A percentile compares a stretch with the other conserved stretches of the same genome.
Evolutionary conservation across 2,329 filamentous ascomycete species (phyloP).

Genomic region (Penicillium psychrosexuale): DNA sequence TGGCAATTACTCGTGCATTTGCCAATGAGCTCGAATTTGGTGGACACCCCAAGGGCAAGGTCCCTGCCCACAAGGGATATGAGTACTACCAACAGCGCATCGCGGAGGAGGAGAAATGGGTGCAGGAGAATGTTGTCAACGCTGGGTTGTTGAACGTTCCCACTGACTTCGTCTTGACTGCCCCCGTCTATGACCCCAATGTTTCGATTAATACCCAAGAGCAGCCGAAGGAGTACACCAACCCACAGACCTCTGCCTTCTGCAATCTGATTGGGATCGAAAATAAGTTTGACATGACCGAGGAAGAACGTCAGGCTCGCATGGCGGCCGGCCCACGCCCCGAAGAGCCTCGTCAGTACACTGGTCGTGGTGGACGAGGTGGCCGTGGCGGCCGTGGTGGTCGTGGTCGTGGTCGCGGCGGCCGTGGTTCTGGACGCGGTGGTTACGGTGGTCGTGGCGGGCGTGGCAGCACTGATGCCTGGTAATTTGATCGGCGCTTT

Average conservation of each 20-base stretch:
- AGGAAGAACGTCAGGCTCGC: constrained; percentile 64
- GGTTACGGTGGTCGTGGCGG: constrained; percentile 8
- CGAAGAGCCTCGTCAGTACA: neutral
- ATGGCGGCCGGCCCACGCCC: constrained; percentile 57
- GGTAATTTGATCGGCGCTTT: neutral
- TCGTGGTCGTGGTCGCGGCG: constrained; percentile 16
- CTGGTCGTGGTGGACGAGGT: constrained; percentile 17
- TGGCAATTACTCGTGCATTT: constrained; percentile 86
- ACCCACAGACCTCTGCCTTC: constrained; percentile 78
- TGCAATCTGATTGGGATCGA: constrained; percentile 73
- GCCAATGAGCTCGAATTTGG: constrained; percentile 64
- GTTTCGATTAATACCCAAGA: constrained; percentile 57
- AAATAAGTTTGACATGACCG: constrained; percentile 71
- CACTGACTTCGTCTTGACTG: constrained; percentile 72
- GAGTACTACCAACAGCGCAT: constrained; percentile 66
- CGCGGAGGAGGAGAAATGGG: constrained; percentile 69
- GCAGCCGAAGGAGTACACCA: constrained; percentile 78
- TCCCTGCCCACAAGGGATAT: constrained; percentile 64
- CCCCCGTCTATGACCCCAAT: constrained; percentile 63
- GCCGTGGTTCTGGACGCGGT: constrained; percentile 13
- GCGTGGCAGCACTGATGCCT: neutral
- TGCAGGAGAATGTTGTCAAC: constrained; percentile 69
- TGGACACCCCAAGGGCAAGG: constrained; percentile 48
- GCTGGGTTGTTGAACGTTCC: constrained; percentile 65
- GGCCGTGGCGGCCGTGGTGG: constrained; percentile 20